phyloP scores from a whole-genome alignment of 352 stramenopile genomes.

The Phytophthora syringae region DNA sequence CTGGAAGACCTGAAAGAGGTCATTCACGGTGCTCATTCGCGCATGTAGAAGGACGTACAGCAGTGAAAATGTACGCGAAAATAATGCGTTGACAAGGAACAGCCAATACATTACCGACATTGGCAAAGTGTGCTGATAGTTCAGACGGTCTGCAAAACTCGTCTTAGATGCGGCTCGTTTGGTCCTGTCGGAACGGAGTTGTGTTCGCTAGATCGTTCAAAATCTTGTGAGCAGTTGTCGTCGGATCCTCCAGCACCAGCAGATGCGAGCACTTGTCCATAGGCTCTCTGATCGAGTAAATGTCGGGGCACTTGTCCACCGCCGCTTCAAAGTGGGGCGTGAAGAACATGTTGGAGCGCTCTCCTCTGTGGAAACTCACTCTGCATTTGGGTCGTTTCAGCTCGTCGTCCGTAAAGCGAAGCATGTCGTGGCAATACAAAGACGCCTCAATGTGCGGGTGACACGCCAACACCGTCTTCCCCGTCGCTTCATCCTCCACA shows the following conservation, averaged over 20 bases:
- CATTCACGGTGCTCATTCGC: background rate
- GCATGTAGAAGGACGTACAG: too few relatives aligned
- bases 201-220: conserved; percentile 34
- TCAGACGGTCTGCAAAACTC: too few relatives aligned
- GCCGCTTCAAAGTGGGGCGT: conserved; percentile 32
- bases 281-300: conserved; percentile 33
- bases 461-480: conserved; percentile 39
- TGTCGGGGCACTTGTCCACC: conserved; percentile 23
- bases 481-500: conserved; percentile 34
- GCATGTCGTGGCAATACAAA: conserved; percentile 42
- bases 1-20: conserved; percentile 37
- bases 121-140: too few relatives aligned
- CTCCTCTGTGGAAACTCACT: conserved; percentile 42
- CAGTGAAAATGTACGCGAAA: background rate
- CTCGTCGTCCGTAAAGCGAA: conserved; percentile 39
- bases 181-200: background rate
- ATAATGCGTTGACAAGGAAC: too few relatives aligned
- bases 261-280: conserved; percentile 46
- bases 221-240: conserved; percentile 32
- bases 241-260: conserved; percentile 48
- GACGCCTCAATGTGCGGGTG: conserved; percentile 46
- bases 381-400: conserved; percentile 39
- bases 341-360: conserved; percentile 42
- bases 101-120: too few relatives aligned
- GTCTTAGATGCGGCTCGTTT: conserved; percentile 16